phyloP scores from a whole-genome alignment of 441 rosid genomes.

The Biscutella laevigata region DNA sequence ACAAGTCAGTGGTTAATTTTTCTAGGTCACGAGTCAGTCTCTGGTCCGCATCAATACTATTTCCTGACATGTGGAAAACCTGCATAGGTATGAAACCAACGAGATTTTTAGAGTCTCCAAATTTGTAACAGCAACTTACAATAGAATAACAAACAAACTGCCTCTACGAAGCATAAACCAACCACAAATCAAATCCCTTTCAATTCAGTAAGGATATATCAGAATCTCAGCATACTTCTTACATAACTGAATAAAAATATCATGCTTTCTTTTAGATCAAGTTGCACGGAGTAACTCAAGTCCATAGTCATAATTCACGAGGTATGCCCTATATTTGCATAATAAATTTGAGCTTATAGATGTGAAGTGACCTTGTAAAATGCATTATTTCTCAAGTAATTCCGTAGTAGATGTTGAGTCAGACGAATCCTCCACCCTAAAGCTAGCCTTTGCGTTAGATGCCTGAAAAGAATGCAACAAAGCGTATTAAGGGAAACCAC shows the following conservation, averaged over 20 bases:
- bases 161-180: slow-evolving; percentile 8
- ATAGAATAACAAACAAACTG: neutral
- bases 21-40: slow-evolving; percentile 93
- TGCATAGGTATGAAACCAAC: slow-evolving; percentile 26
- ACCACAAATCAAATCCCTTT: neutral
- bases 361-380: slow-evolving; percentile 76
- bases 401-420: slow-evolving; percentile 83
- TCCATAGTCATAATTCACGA: neutral
- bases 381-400: slow-evolving; percentile 84
- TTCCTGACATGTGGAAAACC: slow-evolving; percentile 94
- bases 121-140: neutral
- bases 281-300: slow-evolving; percentile 1
- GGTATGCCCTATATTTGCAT: neutral
- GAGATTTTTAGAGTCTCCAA: slow-evolving; percentile 7
- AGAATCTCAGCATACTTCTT: slow-evolving; percentile 1
- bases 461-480: slow-evolving; percentile 38
- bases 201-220: no score
- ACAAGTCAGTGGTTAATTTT: slow-evolving; percentile 72
- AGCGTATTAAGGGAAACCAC: slow-evolving; percentile 5
- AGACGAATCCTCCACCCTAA: slow-evolving; percentile 95
- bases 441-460: slow-evolving; percentile 77
- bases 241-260: neutral
- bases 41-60: slow-evolving; percentile 92
- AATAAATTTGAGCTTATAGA: slow-evolving; percentile 5
- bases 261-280: slow-evolving; percentile 5